Evolutionary conservation across 345 rosid genomes (phyloP).

Genomic region (Moricandia arvensis): DNA sequence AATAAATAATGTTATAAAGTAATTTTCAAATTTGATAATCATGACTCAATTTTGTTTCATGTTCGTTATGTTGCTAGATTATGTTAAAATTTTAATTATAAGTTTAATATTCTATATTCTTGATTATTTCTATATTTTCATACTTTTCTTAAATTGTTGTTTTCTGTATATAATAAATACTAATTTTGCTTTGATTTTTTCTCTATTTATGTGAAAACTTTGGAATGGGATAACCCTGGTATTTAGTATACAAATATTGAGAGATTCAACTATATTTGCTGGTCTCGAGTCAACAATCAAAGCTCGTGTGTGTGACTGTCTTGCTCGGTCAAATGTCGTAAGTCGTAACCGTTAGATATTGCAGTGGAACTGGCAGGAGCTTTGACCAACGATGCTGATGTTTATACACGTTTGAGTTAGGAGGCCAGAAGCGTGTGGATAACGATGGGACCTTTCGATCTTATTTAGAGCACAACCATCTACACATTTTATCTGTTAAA

Average conservation of each 20-base stretch:
- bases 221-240: neutral
- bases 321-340: constrained; percentile 12
- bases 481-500: too few relatives aligned
- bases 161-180: neutral
- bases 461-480: constrained; percentile 9
- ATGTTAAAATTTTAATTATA: too few relatives aligned
- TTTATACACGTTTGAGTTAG: constrained; percentile 27
- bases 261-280: constrained; percentile 15
- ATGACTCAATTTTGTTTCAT: too few relatives aligned
- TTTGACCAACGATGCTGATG: constrained; percentile 23
- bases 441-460: constrained; percentile 24
- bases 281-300: constrained; percentile 46
- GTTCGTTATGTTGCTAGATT: too few relatives aligned
- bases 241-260: neutral
- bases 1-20: too few relatives aligned
- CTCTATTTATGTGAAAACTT: too few relatives aligned
- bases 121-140: too few relatives aligned
- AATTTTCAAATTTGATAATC: too few relatives aligned
- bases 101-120: too few relatives aligned
- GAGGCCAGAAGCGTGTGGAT: constrained; percentile 33
- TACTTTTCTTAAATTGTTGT: neutral
- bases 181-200: neutral
- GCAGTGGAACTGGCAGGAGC: neutral
- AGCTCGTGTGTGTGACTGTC: neutral
- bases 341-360: constrained; percentile 32